Evolutionary conservation across 2,329 filamentous ascomycete species (phyloP).

Genomic region (Venturia oleaginea): DNA sequence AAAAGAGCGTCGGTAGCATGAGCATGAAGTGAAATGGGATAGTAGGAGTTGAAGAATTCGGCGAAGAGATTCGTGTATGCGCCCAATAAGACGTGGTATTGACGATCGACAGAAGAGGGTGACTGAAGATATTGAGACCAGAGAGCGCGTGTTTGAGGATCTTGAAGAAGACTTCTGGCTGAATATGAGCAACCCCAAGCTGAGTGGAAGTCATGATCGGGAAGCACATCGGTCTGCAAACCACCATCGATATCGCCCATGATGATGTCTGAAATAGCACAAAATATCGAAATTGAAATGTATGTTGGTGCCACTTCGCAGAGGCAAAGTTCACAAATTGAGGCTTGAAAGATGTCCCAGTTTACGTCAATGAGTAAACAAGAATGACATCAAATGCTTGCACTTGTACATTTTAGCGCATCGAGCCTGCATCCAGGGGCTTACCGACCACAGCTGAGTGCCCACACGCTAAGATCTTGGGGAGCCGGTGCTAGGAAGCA

Average conservation of each 20-base stretch:
- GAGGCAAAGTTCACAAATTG: background rate
- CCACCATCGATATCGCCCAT: background rate
- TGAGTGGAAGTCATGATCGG: background rate
- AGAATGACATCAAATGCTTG: background rate
- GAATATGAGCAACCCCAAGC: background rate
- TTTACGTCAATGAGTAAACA: background rate
- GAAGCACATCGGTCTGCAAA: background rate
- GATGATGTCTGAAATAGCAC: background rate
- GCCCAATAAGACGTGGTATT: background rate
- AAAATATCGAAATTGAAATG: no score
- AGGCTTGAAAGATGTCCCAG: background rate
- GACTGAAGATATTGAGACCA: background rate
- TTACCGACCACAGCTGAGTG: background rate
- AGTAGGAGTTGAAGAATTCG: background rate
- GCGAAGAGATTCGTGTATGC: background rate
- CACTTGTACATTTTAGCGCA: background rate
- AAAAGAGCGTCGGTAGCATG: background rate
- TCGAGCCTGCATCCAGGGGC: background rate
- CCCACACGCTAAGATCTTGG: background rate
- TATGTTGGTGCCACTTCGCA: background rate
- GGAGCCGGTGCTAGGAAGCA: background rate
- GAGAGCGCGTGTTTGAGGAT: background rate
- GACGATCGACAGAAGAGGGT: background rate
- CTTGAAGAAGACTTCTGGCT: background rate
- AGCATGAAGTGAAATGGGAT: background rate